These are phyloP conservation scores for Terfezia claveryi DNA, from an alignment of 495 filamentous ascomycete species.

Conservation along the genomic window DNA sequence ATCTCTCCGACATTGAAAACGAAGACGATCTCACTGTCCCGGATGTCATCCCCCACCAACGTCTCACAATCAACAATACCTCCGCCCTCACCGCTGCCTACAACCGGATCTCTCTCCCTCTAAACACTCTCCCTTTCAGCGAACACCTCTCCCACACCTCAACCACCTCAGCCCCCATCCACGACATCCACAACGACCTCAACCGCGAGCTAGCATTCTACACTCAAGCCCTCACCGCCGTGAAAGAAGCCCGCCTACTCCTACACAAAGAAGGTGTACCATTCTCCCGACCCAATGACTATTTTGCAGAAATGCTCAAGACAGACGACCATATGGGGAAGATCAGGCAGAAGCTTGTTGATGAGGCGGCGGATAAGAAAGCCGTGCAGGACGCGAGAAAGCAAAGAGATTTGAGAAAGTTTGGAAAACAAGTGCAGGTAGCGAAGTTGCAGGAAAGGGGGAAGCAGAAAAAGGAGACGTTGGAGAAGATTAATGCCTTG, in stretches of 20 bases:
- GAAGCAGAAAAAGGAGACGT: slow-evolving; percentile 69
- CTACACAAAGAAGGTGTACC: slow-evolving; percentile 51
- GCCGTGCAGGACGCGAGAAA: slow-evolving; percentile 74
- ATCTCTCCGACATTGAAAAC: slow-evolving; percentile 51
- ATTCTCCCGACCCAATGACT: slow-evolving; percentile 77
- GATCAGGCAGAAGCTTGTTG: slow-evolving; percentile 80
- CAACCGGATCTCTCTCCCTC: slow-evolving; percentile 51
- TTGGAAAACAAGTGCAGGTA: slow-evolving; percentile 95
- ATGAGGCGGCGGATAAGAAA: slow-evolving; percentile 81
- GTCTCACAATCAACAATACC: slow-evolving; percentile 94
- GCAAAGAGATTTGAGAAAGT: slow-evolving; percentile 92
- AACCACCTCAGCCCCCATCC: slow-evolving; percentile 24
- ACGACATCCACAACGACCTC: slow-evolving; percentile 28
- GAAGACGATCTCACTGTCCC: slow-evolving; percentile 41
- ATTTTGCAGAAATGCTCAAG: slow-evolving; percentile 98
- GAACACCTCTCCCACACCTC: slow-evolving; percentile 36
- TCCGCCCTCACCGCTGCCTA: slow-evolving; percentile 54
- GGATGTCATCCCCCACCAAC: slow-evolving; percentile 69
- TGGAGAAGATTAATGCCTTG: slow-evolving; percentile 80
- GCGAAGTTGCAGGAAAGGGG: slow-evolving; percentile 83
- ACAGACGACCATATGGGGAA: slow-evolving; percentile 93
- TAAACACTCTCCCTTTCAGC: slow-evolving; percentile 32
- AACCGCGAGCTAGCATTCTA: slow-evolving; percentile 77
- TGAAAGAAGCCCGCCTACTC: slow-evolving; percentile 40
- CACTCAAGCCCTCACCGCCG: slow-evolving; percentile 66